phyloP scores from a whole-genome alignment of 1,139 yeast genomes.

The Meyerozyma sp. region DNA sequence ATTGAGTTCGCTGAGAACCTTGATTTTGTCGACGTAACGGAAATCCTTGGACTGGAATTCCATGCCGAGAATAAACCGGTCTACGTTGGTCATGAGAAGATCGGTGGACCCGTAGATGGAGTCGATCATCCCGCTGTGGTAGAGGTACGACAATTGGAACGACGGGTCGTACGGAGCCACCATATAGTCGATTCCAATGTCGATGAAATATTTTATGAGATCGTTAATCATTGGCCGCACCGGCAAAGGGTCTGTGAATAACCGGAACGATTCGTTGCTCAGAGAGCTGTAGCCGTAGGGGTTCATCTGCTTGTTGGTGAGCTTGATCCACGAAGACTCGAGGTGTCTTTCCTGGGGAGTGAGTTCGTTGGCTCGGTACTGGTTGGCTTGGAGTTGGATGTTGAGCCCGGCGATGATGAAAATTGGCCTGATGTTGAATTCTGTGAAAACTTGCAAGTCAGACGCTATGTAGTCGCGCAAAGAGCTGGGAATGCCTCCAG shows the following conservation, averaged over 20 bases:
- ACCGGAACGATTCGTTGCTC: slow-evolving; percentile 39
- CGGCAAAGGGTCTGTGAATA: slow-evolving; percentile 41
- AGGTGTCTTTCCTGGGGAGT: slow-evolving; percentile 42
- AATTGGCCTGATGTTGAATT: slow-evolving; percentile 64
- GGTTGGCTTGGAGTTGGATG: slow-evolving; percentile 28
- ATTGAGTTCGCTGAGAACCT: slow-evolving; percentile 56
- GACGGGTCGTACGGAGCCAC: slow-evolving; percentile 83
- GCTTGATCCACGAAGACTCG: slow-evolving; percentile 42
- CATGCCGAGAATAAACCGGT: slow-evolving; percentile 67
- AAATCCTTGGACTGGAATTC: slow-evolving; percentile 63
- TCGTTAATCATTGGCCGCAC: slow-evolving; percentile 49
- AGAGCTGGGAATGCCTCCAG: slow-evolving; percentile 78
- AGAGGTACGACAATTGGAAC: slow-evolving; percentile 73
- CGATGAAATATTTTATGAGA: slow-evolving; percentile 53
- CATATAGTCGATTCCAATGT: slow-evolving; percentile 56
- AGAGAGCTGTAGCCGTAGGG: slow-evolving; percentile 23
- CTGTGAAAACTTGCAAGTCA: slow-evolving; percentile 58
- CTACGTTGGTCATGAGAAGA: slow-evolving; percentile 57
- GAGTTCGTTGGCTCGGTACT: slow-evolving; percentile 32
- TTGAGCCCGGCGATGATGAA: slow-evolving; percentile 65
- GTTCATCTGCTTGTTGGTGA: slow-evolving; percentile 19
- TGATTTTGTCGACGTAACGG: slow-evolving; percentile 56
- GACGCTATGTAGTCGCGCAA: slow-evolving; percentile 53
- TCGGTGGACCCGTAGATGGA: slow-evolving; percentile 85
- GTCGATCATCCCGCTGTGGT: slow-evolving; percentile 54